Percentiles rank a stretch among this genome's conserved stretches.
These are phyloP conservation scores for Gynochthodes officinalis DNA, from an alignment of 257 asterid genomes.

Conservation along the genomic window DNA sequence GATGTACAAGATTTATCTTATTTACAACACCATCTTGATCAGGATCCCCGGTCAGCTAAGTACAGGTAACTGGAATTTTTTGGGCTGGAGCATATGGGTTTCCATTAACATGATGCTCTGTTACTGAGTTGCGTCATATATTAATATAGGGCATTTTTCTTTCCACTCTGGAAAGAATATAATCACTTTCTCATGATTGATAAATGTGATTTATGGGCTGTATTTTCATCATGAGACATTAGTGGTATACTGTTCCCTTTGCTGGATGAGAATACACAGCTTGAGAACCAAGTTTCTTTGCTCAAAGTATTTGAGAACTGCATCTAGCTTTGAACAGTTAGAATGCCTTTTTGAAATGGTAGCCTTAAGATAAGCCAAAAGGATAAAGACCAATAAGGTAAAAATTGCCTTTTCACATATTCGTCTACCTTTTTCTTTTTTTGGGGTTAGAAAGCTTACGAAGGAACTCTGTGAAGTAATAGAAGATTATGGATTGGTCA, in stretches of 20 bases:
- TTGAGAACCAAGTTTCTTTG: neutral
- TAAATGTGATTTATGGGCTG: too few relatives aligned
- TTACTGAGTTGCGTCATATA: neutral
- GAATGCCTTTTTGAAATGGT: neutral
- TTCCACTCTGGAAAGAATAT: neutral
- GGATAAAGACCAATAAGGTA: neutral
- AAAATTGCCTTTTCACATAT: neutral
- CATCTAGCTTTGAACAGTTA: neutral
- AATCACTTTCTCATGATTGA: neutral
- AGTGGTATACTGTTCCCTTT: neutral
- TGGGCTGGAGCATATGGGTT: neutral
- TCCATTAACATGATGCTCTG: neutral
- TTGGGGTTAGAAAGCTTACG: slow-evolving; percentile 82
- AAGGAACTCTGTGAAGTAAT: slow-evolving; percentile 94
- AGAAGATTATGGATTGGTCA: slow-evolving; percentile 71
- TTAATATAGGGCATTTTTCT: neutral
- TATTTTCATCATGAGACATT: neutral
- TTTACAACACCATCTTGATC: slow-evolving; percentile 73
- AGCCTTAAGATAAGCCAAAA: neutral
- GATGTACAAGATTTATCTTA: slow-evolving; percentile 87
- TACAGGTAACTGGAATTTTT: slow-evolving; percentile 45
- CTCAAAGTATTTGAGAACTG: neutral
- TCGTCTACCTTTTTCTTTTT: slow-evolving; percentile 5
- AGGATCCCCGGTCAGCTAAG: slow-evolving; percentile 89
- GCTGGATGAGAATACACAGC: neutral